Percentiles rank a stretch among this genome's conserved stretches.
phyloP scores from a whole-genome alignment of 179 eudicot species.

The Amaranthus tricolor region DNA sequence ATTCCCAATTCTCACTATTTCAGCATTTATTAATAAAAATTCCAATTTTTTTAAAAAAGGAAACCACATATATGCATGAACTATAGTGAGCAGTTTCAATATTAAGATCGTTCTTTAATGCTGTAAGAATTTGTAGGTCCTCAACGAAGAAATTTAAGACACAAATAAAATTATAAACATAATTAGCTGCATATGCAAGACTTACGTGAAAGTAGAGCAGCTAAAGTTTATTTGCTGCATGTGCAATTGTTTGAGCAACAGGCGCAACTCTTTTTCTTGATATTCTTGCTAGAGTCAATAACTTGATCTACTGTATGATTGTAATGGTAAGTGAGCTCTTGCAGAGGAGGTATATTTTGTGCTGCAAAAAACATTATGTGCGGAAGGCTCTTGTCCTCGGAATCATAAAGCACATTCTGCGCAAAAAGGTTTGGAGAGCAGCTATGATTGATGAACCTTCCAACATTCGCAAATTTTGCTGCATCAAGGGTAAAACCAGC shows the following conservation, averaged over 20 bases:
- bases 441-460: slow-evolving; percentile 82
- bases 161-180: neutral
- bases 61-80: too few relatives aligned
- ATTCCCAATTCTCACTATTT: too few relatives aligned
- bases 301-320: slow-evolving; percentile 59
- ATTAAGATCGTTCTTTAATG: too few relatives aligned
- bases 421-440: slow-evolving; percentile 87
- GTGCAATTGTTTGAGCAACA: slow-evolving; percentile 67
- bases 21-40: too few relatives aligned
- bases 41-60: too few relatives aligned
- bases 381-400: slow-evolving; percentile 63
- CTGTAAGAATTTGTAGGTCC: too few relatives aligned
- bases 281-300: slow-evolving; percentile 51
- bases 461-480: slow-evolving; percentile 53
- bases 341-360: slow-evolving; percentile 67
- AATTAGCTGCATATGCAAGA: neutral
- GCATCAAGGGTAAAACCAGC: slow-evolving; percentile 80
- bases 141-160: neutral
- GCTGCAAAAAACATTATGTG: slow-evolving; percentile 84
- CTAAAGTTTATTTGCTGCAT: neutral
- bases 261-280: slow-evolving; percentile 60
- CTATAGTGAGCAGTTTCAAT: too few relatives aligned
- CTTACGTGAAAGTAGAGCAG: slow-evolving; percentile 11
- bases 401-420: slow-evolving; percentile 74
- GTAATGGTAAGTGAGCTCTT: slow-evolving; percentile 71